Conservation (phyloP, 2,329 filamentous ascomycete species). For the Leptographium radiaticola region DNA sequence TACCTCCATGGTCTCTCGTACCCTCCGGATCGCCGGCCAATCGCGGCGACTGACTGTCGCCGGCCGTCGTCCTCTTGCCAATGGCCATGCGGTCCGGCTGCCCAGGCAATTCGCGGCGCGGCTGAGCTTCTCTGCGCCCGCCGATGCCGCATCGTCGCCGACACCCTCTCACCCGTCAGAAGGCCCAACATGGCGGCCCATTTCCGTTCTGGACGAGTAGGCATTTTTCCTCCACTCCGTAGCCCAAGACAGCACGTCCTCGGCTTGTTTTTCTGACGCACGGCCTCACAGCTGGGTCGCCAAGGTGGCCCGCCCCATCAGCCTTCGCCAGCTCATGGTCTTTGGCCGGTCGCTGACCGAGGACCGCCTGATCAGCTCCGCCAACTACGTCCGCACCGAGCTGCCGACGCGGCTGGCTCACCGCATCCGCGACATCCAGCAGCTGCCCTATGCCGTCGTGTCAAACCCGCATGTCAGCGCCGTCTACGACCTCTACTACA, state of each 20-base stretch:
- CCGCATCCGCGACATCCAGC: conserved; percentile 93
- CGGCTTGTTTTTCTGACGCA: neutral
- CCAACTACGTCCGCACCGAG: conserved; percentile 94
- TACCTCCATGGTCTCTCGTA: no score
- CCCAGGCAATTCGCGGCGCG: no score
- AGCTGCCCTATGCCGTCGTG: conserved; percentile 86
- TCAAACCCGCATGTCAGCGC: conserved; percentile 90
- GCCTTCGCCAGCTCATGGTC: conserved; percentile 88
- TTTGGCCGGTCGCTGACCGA: conserved; percentile 92
- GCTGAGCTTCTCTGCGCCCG: neutral
- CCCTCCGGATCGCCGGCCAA: no score
- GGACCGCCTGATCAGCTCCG: conserved; percentile 76
- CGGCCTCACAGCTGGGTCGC: conserved; percentile 63
- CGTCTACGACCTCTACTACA: conserved; percentile 94
- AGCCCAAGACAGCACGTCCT: neutral
- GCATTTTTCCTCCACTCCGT: conserved; percentile 11
- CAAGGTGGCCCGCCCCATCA: conserved; percentile 87
- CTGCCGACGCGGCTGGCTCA: conserved; percentile 83
- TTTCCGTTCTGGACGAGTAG: conserved; percentile 52
- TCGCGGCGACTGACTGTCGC: no score
- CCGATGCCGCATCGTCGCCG: neutral
- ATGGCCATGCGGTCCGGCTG: no score
- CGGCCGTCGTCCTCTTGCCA: no score
- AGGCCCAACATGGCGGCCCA: conserved; percentile 41
- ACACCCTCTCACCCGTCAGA: neutral